A percentile compares a stretch with the other conserved stretches of the same genome.
Evolutionary conservation across 768 basidiomycete species (phyloP).

Genomic region (Rickenella mellea): DNA sequence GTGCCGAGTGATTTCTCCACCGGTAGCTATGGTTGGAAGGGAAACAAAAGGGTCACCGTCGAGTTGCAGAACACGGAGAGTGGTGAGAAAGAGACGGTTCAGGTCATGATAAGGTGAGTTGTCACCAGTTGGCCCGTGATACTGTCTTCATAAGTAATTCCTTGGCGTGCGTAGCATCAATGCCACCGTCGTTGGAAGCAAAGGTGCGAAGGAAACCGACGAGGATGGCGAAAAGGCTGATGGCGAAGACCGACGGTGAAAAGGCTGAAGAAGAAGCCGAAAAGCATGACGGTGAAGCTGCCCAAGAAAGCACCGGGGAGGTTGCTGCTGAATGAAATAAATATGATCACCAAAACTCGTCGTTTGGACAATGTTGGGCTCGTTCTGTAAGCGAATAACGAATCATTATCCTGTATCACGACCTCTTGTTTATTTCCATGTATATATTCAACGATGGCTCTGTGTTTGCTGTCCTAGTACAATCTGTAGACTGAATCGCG

Average conservation of each 20-base stretch:
- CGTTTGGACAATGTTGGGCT: too few relatives aligned
- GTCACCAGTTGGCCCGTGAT: not conserved
- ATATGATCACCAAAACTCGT: not conserved
- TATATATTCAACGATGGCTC: too few relatives aligned
- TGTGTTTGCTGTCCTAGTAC: too few relatives aligned
- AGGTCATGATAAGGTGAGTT: constrained; percentile 66
- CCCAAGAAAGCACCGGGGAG: constrained; percentile 16
- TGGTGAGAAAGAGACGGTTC: constrained; percentile 45
- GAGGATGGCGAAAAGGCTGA: constrained; percentile 21
- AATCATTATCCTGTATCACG: not conserved
- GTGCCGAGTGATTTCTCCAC: constrained; percentile 55
- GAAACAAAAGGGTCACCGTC: constrained; percentile 53
- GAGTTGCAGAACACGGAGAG: constrained; percentile 45
- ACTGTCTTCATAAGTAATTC: not conserved
- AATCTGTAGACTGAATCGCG: too few relatives aligned
- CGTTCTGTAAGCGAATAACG: too few relatives aligned
- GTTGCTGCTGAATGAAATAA: constrained; percentile 6
- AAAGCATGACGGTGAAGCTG: constrained; percentile 15
- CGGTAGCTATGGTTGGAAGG: constrained; percentile 84
- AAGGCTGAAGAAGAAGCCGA: constrained; percentile 13
- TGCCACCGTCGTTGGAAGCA: constrained; percentile 67
- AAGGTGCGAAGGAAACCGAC: constrained; percentile 33
- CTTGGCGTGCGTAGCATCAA: constrained; percentile 44
- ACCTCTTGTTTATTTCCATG: not conserved
- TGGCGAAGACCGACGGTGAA: constrained; percentile 12